phyloP scores from a whole-genome alignment of 192 early-diverging fungal genomes.

The Mortierella hygrophila region DNA sequence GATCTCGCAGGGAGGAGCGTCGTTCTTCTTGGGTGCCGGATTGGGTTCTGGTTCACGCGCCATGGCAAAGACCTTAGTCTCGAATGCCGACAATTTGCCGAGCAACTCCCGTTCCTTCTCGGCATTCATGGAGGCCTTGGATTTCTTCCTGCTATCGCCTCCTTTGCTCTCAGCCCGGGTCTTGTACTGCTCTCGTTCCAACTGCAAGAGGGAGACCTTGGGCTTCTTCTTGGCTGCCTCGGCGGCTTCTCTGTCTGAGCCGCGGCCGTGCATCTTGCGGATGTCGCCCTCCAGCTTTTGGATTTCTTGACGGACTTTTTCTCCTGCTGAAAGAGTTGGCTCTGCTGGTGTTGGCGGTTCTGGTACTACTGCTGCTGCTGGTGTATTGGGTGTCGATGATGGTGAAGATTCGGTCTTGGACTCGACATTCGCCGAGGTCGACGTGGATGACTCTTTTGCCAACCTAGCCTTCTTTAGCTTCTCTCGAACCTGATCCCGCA shows the following conservation, averaged over 20 bases:
- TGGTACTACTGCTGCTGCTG: not conserved
- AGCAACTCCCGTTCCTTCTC: slow-evolving; percentile 53
- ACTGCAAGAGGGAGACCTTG: slow-evolving; percentile 59
- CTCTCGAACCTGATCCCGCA: slow-evolving; percentile 57
- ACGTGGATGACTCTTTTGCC: slow-evolving; percentile 24
- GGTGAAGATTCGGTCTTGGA: slow-evolving; percentile 7
- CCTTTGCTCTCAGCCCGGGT: slow-evolving; percentile 46
- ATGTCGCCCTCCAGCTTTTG: slow-evolving; percentile 77
- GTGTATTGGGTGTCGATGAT: not conserved
- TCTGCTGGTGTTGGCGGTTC: slow-evolving; percentile 1
- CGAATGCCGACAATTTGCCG: slow-evolving; percentile 69
- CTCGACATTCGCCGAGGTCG: slow-evolving; percentile 11
- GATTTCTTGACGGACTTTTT: slow-evolving; percentile 66
- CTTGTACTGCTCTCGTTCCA: slow-evolving; percentile 64
- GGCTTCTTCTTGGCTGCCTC: slow-evolving; percentile 50
- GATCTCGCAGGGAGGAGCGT: slow-evolving; percentile 68
- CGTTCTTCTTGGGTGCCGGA: slow-evolving; percentile 39
- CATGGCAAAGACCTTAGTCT: slow-evolving; percentile 59
- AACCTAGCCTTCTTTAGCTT: slow-evolving; percentile 40
- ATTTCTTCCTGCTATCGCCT: slow-evolving; percentile 29
- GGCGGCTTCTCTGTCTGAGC: slow-evolving; percentile 30
- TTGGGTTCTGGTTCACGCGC: slow-evolving; percentile 23
- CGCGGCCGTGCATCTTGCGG: slow-evolving; percentile 63
- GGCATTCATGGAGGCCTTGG: not conserved
- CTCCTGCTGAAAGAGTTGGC: slow-evolving; percentile 19